Conservation (phyloP, 768 basidiomycete species). For the Tricholoma hemisulphureum region DNA sequence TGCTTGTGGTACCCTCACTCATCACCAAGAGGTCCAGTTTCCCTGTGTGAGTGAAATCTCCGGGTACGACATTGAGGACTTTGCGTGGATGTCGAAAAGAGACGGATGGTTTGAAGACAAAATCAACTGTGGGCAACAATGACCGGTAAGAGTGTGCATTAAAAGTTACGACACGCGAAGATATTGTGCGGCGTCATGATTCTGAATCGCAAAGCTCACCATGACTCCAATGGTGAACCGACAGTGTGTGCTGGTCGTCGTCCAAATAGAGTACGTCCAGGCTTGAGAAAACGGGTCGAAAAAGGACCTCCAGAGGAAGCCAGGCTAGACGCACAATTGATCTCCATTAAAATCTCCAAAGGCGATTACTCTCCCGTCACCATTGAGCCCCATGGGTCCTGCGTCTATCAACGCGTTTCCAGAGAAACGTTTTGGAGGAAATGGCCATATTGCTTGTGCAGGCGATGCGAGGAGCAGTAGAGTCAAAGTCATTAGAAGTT, state of each 20-base stretch:
- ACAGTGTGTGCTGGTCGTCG: constrained; percentile 73
- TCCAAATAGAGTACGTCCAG: constrained; percentile 78
- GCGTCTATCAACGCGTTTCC: constrained; percentile 79
- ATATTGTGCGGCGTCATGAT: too few relatives aligned
- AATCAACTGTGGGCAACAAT: constrained; percentile 45
- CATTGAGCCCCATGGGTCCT: constrained; percentile 74
- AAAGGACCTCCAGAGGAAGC: background rate
- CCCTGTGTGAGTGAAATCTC: constrained; percentile 92
- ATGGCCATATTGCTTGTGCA: constrained; percentile 63
- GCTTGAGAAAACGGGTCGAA: constrained; percentile 38
- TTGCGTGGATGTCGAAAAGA: constrained; percentile 54
- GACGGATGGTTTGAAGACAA: constrained; percentile 49
- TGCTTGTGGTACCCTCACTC: constrained; percentile 52
- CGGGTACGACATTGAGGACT: constrained; percentile 83
- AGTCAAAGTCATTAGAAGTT: background rate
- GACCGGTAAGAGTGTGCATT: background rate
- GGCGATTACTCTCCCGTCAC: constrained; percentile 74
- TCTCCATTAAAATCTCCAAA: constrained; percentile 97
- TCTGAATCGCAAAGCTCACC: constrained; percentile 54
- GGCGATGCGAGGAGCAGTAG: constrained; percentile 6
- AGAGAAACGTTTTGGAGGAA: constrained; percentile 80
- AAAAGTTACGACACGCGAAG: too few relatives aligned
- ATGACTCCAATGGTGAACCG: constrained; percentile 80
- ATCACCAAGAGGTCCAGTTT: constrained; percentile 89
- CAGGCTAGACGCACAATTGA: constrained; percentile 70